Evolutionary conservation across 495 filamentous ascomycete genomes (phyloP).

Genomic region (Hypoxylon trugodes): DNA sequence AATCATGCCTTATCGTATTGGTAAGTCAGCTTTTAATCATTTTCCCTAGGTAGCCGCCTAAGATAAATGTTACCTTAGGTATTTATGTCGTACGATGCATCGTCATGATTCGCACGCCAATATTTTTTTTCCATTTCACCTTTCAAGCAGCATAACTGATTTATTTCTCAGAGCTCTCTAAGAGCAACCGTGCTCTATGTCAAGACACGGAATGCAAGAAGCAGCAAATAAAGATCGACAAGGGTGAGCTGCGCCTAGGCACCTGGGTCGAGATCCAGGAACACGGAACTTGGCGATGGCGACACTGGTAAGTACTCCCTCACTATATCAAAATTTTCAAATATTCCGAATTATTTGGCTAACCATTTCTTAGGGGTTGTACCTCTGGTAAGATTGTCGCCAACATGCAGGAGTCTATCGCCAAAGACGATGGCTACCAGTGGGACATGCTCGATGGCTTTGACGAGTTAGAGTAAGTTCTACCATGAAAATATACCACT

Average conservation of each 20-base stretch:
- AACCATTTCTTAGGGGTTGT: slow-evolving; percentile 71
- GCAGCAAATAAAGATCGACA: slow-evolving; percentile 70
- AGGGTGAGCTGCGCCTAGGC: slow-evolving; percentile 78
- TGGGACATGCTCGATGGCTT: slow-evolving; percentile 70
- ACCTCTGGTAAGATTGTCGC: slow-evolving; percentile 69
- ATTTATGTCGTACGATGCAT: slow-evolving; percentile 6
- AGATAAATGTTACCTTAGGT: not conserved
- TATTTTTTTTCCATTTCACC: not conserved
- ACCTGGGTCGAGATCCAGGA: slow-evolving; percentile 65
- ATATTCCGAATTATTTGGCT: slow-evolving; percentile 9
- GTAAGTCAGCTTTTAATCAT: not conserved
- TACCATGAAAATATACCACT: not conserved
- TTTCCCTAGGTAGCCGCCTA: too few species aligned
- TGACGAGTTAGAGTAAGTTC: slow-evolving; percentile 68
- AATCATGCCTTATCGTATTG: too few species aligned
- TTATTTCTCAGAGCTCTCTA: slow-evolving; percentile 63
- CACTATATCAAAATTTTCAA: too few species aligned
- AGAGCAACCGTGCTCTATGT: slow-evolving; percentile 71
- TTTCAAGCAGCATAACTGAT: slow-evolving; percentile 30
- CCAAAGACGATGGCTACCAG: slow-evolving; percentile 48
- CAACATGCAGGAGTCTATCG: slow-evolving; percentile 61
- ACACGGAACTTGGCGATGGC: slow-evolving; percentile 66
- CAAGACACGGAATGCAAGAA: slow-evolving; percentile 73
- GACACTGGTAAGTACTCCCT: slow-evolving; percentile 73
- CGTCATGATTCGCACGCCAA: not conserved